phyloP scores from a whole-genome alignment of 2,329 filamentous ascomycete species.

The Diaporthe batatas region DNA sequence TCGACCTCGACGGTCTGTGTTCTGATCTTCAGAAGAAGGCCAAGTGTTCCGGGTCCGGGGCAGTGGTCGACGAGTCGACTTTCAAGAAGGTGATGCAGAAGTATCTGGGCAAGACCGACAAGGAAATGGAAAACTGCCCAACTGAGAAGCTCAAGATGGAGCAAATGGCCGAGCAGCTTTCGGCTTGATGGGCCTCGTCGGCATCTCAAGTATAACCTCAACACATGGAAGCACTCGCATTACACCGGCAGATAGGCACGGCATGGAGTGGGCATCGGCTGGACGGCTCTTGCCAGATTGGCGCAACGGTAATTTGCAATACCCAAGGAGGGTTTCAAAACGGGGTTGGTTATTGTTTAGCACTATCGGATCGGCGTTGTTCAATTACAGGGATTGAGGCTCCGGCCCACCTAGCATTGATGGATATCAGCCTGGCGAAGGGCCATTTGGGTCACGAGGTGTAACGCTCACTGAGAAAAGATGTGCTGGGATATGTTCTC shows the following conservation, averaged over 20 bases:
- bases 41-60: conserved; percentile 90
- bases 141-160: not conserved
- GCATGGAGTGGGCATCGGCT: conserved; percentile 14
- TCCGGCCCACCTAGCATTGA: conserved; percentile 28
- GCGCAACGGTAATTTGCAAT: conserved; percentile 39
- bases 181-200: not conserved
- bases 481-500: conserved; percentile 6
- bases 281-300: conserved; percentile 33
- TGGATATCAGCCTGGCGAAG: conserved; percentile 33
- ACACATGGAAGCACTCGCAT: conserved; percentile 3
- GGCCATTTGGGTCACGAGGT: conserved; percentile 22
- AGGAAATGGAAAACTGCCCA: conserved; percentile 35
- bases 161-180: not conserved
- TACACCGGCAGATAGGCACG: conserved; percentile 20
- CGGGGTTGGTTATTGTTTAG: conserved; percentile 21
- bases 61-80: conserved; percentile 89
- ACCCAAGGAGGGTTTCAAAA: conserved; percentile 33
- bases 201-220: not conserved
- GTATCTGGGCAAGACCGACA: conserved; percentile 63
- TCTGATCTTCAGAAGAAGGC: conserved; percentile 95
- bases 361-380: conserved; percentile 35
- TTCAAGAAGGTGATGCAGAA: conserved; percentile 84
- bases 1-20: conserved; percentile 94
- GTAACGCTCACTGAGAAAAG: conserved; percentile 31
- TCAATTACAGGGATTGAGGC: conserved; percentile 24